Evolutionary conservation across 2,329 filamentous ascomycete genomes (phyloP), one percentile per base, ranked within the genome.

Genomic region (Pyrenochaeta sp.): DNA sequence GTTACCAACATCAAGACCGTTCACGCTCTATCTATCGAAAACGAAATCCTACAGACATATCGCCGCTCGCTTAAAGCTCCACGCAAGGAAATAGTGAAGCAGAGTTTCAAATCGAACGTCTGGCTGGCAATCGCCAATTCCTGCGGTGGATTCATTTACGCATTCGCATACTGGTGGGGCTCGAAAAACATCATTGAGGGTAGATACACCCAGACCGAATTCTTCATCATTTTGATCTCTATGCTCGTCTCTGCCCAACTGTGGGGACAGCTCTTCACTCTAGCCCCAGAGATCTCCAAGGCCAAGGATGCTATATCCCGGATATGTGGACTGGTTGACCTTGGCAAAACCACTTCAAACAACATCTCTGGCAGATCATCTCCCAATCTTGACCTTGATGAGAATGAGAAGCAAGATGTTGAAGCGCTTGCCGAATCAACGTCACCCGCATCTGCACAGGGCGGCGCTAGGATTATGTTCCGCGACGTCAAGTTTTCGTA

Each of bases 291-390:
- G 62, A 83, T 93, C n/a, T 87, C 89, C 1, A 85, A 86, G 44
- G 90, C 90, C 0, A 84, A 84, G 30, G 81, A 82, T 1, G 88
- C 90, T 2, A 85, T 87, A 10, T 13, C 90, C 94, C 71, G 97
- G 95, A 82, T 92, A 88, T 5, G 97, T 94, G 75, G 92, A 19
- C 67, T 85, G 22, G 77, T 80, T 34, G 73, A 79, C 40, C 62
- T 79, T 2, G 72, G 75, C n/a, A 62, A 56, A 2, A 56, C 68
- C 44, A 32, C 44, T 5, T 56, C 62, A 12, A 50, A 57, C 8
- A 24, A 57, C n/a, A 52, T 92, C 0, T 92, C 93, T 0, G 92
- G 97, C 65, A 96, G 96, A 90, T 90, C 92, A 64, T 96, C 93
- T 0, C 83, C 97, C 10, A 89, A 92, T 57, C 86, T 91, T 63